These are phyloP conservation scores for Leavenworthia alabamica DNA, from an alignment of 345 rosid species.

Conservation along the genomic window DNA sequence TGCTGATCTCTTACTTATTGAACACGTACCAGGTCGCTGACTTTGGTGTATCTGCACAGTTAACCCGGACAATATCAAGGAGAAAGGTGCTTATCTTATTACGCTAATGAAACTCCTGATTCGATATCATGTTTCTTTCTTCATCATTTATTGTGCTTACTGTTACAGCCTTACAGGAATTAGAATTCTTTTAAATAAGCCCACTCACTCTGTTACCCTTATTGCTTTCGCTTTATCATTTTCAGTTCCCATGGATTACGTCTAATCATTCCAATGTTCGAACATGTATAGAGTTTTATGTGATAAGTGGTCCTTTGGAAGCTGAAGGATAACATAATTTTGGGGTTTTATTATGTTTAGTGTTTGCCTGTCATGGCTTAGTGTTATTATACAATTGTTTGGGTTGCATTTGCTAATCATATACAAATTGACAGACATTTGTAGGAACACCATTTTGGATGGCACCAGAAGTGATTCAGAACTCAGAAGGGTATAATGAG, in stretches of 20 bases:
- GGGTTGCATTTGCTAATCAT: slow-evolving; percentile 34
- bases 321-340: not conserved
- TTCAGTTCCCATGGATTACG: not conserved
- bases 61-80: too few species aligned
- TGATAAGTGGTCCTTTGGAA: not conserved
- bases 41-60: slow-evolving; percentile 99
- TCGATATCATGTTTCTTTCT: not conserved
- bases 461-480: too few species aligned
- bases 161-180: not conserved
- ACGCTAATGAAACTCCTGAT: slow-evolving; percentile 14
- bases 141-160: not conserved
- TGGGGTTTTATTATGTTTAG: not conserved
- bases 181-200: not conserved
- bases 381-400: slow-evolving; percentile 12
- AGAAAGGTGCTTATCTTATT: slow-evolving; percentile 27
- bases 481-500: slow-evolving; percentile 96
- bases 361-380: not conserved
- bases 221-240: not conserved
- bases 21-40: slow-evolving; percentile 79
- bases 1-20: slow-evolving; percentile 22
- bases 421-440: slow-evolving; percentile 71
- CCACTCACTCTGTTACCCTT: not conserved
- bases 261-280: slow-evolving; percentile 5
- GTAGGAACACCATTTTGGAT: too few species aligned
- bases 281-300: not conserved